Base-by-base conservation (phyloP, 208 protist species). In the Leishmania arabica region DNA sequence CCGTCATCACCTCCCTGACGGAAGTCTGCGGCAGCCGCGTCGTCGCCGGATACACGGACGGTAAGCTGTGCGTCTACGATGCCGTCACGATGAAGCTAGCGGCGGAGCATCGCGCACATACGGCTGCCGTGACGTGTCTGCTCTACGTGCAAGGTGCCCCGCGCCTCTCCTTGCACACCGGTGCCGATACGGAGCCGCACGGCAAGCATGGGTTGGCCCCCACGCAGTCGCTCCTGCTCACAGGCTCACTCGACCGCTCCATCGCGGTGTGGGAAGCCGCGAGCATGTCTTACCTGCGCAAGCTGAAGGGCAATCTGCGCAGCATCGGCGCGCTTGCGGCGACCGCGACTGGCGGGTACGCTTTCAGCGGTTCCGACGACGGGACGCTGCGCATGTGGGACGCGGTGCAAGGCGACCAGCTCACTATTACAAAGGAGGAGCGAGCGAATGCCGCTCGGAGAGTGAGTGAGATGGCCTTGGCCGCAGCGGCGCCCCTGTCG, bases 381-480 rank as follows among this genome's bases (percentile, higher is more conserved):
- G 93, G 93, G 42, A 84, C 80, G 24, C 53, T 96, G 24, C 90
- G 89, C 45, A 85, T 93, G 84, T 96, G 93, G 93, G 87, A 87
- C 53, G 47, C 91, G 13, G 42, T 89, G 7, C 86, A 89, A 8
- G 88, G 88, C 40, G 77, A 45, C 6, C 81, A 92, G 82, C 84
- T 95, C 31, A 74, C 79, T 19, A 42, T 91, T 49, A 85, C 83
- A 31, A 82, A 65, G 45, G 84, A 86, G 54, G 85, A 89, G 70
- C 80, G 82, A 37, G 83, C 60, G 19, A 65, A 49, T 31, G 42
- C 42, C 19, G 74, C 21, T 13, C 31, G 34, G 13, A 45, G 53
- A 1, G 34, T n/a, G 51, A 31, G 8, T 27, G 31, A 3, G 15
- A 24, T n/a, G 51, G 11, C 21, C 15, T 49, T 58, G 69, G 8